Evolutionary conservation across 1,284 basidiomycete species (phyloP).

Genomic region (Psilocybe mexicana): DNA sequence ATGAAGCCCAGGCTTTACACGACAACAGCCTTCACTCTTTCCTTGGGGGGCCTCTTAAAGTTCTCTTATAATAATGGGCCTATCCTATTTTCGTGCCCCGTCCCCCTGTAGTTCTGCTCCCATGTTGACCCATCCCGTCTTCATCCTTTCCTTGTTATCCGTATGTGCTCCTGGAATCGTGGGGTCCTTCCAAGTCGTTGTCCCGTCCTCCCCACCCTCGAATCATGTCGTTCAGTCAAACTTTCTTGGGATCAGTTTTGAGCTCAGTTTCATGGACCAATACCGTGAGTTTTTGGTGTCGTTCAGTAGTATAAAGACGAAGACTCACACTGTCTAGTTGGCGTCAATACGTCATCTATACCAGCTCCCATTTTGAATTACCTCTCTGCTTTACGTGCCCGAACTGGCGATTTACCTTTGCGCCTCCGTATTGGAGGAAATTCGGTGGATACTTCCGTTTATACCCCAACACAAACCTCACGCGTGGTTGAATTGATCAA

Average conservation of each 20-base stretch:
- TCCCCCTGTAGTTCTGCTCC: neutral
- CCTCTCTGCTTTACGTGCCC: slow-evolving; percentile 34
- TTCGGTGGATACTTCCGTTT: slow-evolving; percentile 40
- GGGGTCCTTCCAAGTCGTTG: slow-evolving; percentile 26
- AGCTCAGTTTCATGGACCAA: slow-evolving; percentile 41
- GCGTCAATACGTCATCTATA: slow-evolving; percentile 39
- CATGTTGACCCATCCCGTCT: slow-evolving; percentile 8
- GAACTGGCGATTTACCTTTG: slow-evolving; percentile 36
- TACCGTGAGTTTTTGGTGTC: slow-evolving; percentile 30
- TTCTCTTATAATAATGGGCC: too few species aligned
- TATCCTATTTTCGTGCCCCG: neutral
- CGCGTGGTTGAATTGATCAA: slow-evolving; percentile 42
- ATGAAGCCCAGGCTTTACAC: too few species aligned
- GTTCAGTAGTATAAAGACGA: neutral
- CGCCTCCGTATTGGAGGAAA: slow-evolving; percentile 54
- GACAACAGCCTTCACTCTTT: too few species aligned
- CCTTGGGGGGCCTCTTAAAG: too few species aligned
- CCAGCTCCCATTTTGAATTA: slow-evolving; percentile 39
- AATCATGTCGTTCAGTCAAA: slow-evolving; percentile 36
- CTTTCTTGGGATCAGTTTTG: slow-evolving; percentile 44
- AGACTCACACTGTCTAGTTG: slow-evolving; percentile 31
- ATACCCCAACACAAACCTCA: slow-evolving; percentile 37
- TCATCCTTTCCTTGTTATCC: slow-evolving; percentile 20
- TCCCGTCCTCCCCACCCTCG: slow-evolving; percentile 30
- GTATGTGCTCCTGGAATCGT: slow-evolving; percentile 12